Base-by-base conservation (phyloP, 805 yeast genomes). In the Metschnikowia aberdeeniae region DNA sequence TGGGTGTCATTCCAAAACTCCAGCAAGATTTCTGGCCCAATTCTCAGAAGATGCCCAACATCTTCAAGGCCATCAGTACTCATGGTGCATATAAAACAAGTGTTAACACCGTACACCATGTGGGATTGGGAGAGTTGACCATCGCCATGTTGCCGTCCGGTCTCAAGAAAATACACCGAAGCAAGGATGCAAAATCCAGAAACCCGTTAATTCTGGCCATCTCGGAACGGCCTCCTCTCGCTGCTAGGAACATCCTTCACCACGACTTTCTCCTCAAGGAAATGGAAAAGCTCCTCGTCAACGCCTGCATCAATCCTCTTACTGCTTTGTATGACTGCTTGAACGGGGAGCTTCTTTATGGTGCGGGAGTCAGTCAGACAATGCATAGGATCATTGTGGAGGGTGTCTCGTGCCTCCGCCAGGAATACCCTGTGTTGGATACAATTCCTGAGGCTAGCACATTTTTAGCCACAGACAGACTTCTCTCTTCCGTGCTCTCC, bases 261-360 rank as follows among this genome's bases (percentile, higher is more conserved):
- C 68, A 73, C 37, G 73, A 73, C 20, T 61, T 82, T 30, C 54
- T 79, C 26, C 76, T 81, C 1, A 59, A 60, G 14, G 96, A 88
- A 63, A 68, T 82, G 53, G 84, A 82, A 54, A 93, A 92, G 62
- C 76, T 92, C 46, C 71, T 85, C 36, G 82, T 86, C 17, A 93
- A 93, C 59, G 76, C 87, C 1, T 86, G 93, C 57, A 82, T 92
- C 52, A 92, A 93, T 58, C 86, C 97, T 0, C 67, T 85, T 26
- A 86, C 97, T 0, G 84, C 96, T 0, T 67, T 89, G 19, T 64
- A 86, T 22, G 85, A 87, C 61, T 85, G 93, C 58, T 59, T 73
- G 32, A 93, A 93, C 58, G 95, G 95, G 29, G 87, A 84, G 42
- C 66, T 92, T 14, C 63, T 73, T n/a, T 56, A 64, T 13, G 66